A percentile compares a stretch with the other conserved stretches of the same genome.
Evolutionary conservation across 805 yeast species (phyloP).

Genomic region (Schizosaccharomyces osmophilus): DNA sequence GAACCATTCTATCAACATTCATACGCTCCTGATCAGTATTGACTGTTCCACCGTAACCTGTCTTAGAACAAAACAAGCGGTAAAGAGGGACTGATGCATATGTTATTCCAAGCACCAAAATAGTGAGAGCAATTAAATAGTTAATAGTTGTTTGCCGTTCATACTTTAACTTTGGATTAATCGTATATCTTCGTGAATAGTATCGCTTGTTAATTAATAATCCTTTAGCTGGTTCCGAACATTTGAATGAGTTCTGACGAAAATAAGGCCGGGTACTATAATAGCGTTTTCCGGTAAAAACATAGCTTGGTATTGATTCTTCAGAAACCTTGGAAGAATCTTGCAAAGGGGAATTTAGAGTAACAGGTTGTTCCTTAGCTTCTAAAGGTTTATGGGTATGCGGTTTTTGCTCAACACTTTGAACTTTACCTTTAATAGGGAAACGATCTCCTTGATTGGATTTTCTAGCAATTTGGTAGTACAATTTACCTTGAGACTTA

Average conservation of each 20-base stretch:
- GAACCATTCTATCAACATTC: constrained; percentile 66
- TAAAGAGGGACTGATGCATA: constrained; percentile 86
- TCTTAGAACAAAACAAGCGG: constrained; percentile 72
- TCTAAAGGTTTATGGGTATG: not conserved
- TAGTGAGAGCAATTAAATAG: constrained; percentile 42
- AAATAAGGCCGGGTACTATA: not conserved
- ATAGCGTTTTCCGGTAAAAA: not conserved
- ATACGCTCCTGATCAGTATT: constrained; percentile 60
- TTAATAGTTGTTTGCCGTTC: constrained; percentile 14
- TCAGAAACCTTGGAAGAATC: not conserved
- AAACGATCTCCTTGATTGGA: not conserved
- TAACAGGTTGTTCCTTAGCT: not conserved
- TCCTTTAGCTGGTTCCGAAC: no score
- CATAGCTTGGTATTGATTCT: not conserved
- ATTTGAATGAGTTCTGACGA: no score
- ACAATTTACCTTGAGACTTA: not conserved
- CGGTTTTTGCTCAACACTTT: not conserved
- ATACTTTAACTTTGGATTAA: not conserved
- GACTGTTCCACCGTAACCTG: constrained; percentile 92
- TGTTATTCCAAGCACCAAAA: constrained; percentile 49
- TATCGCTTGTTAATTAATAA: no score
- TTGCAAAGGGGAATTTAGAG: not conserved
- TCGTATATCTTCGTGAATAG: no score
- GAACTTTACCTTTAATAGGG: not conserved
- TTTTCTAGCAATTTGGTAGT: constrained; percentile 1